Conservation (phyloP, 176 grass and related monocot species). For the Avena insularis region DNA sequence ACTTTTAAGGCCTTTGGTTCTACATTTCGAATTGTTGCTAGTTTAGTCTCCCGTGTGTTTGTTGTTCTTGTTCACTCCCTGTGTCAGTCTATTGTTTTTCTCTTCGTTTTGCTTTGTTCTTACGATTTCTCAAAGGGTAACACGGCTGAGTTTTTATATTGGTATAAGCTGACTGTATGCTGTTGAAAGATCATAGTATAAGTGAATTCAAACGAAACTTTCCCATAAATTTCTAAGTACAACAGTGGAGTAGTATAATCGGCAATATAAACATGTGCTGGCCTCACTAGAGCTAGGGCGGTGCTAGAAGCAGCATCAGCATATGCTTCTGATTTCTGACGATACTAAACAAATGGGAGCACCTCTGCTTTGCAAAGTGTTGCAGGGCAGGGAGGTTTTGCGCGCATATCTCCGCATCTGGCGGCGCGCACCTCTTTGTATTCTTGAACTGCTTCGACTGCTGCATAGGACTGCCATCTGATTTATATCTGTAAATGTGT, state of each 20-base stretch:
- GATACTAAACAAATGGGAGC: slow-evolving; percentile 34
- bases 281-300: slow-evolving; percentile 6
- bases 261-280: slow-evolving; percentile 24
- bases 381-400: background rate
- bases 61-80: too few species aligned
- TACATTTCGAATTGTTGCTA: too few species aligned
- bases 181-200: background rate
- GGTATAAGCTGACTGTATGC: background rate
- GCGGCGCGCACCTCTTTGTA: slow-evolving; percentile 30
- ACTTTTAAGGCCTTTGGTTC: too few species aligned
- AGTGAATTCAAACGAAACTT: slow-evolving; percentile 4
- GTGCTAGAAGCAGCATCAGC: slow-evolving; percentile 10
- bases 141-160: too few species aligned
- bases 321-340: slow-evolving; percentile 23
- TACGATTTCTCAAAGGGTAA: too few species aligned
- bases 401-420: slow-evolving; percentile 22
- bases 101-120: too few species aligned
- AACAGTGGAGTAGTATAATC: slow-evolving; percentile 8
- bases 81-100: too few species aligned
- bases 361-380: slow-evolving; percentile 26
- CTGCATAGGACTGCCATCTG: slow-evolving; percentile 16
- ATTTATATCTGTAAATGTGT: background rate
- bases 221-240: slow-evolving; percentile 31
- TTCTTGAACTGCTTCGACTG: slow-evolving; percentile 34
- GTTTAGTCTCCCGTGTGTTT: too few species aligned